Conservation (phyloP, 2,329 filamentous ascomycete genomes). For the Exophiala sideris region DNA sequence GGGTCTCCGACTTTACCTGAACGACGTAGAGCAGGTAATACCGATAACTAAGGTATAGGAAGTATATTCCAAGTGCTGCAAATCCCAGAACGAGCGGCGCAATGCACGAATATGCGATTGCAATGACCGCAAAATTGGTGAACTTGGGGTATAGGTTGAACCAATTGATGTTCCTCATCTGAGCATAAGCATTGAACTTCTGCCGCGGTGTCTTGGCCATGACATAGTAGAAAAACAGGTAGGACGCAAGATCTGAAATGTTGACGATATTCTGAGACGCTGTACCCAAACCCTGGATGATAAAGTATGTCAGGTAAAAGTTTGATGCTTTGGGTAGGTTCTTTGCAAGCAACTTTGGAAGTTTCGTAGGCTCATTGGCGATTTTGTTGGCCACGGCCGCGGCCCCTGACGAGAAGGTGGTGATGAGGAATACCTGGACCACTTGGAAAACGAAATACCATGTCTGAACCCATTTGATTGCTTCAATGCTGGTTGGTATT, state of each 20-base stretch:
- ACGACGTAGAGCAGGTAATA: constrained; percentile 90
- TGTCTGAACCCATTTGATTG: constrained; percentile 86
- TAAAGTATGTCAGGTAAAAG: constrained; percentile 93
- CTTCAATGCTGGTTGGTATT: constrained; percentile 71
- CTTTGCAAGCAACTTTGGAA: constrained; percentile 64
- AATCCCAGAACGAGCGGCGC: constrained; percentile 82
- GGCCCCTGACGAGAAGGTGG: constrained; percentile 71
- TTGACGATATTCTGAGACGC: constrained; percentile 47
- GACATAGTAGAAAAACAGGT: constrained; percentile 24
- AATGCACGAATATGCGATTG: constrained; percentile 82
- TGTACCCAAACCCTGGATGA: constrained; percentile 74
- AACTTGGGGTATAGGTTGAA: constrained; percentile 78
- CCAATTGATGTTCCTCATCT: constrained; percentile 73
- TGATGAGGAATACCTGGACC: constrained; percentile 84
- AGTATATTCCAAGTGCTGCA: constrained; percentile 69
- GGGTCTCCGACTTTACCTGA: constrained; percentile 76
- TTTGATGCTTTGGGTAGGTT: constrained; percentile 85
- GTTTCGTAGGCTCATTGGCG: constrained; percentile 59
- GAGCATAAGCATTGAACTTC: constrained; percentile 72
- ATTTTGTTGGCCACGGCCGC: constrained; percentile 67
- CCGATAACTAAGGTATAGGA: constrained; percentile 82
- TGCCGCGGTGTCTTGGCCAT: constrained; percentile 63
- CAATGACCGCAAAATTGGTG: constrained; percentile 81
- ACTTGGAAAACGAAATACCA: constrained; percentile 73
- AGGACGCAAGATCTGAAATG: constrained; percentile 53